Evolutionary conservation across 2,329 filamentous ascomycete genomes (phyloP).

Genomic region (Diaporthe ampelina): DNA sequence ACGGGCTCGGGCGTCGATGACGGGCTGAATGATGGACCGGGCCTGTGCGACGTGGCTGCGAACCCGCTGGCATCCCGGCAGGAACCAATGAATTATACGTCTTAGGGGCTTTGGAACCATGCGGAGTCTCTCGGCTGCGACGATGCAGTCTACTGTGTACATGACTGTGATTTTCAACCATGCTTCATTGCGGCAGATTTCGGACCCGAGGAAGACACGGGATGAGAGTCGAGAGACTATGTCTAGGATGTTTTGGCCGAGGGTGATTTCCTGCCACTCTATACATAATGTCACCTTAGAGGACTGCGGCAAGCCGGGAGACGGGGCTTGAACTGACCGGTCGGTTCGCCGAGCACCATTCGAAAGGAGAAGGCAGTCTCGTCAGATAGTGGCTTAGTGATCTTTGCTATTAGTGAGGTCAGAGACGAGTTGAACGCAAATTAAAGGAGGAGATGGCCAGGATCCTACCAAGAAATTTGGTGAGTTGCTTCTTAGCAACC

Average conservation of each 20-base stretch:
- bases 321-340: neutral
- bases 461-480: neutral
- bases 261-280: neutral
- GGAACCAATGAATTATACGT: neutral
- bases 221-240: conserved; percentile 2
- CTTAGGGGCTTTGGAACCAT: neutral
- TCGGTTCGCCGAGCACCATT: neutral
- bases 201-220: neutral
- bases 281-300: neutral
- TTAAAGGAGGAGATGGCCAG: neutral
- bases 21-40: neutral
- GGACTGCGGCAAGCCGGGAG: neutral
- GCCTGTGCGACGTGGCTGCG: conserved; percentile 3
- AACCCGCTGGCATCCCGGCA: neutral
- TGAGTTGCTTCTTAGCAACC: neutral
- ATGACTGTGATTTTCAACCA: neutral
- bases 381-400: neutral
- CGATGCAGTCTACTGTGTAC: neutral
- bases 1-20: neutral
- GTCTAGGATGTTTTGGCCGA: neutral
- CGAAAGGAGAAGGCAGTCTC: neutral
- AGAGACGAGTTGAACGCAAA: neutral
- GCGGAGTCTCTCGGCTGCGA: neutral
- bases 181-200: conserved; percentile 5
- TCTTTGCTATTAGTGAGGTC: neutral